A percentile compares a stretch with the other conserved stretches of the same genome.
phyloP scores from a whole-genome alignment of 768 basidiomycete genomes.

The Cantharellus cinnabarinus region DNA sequence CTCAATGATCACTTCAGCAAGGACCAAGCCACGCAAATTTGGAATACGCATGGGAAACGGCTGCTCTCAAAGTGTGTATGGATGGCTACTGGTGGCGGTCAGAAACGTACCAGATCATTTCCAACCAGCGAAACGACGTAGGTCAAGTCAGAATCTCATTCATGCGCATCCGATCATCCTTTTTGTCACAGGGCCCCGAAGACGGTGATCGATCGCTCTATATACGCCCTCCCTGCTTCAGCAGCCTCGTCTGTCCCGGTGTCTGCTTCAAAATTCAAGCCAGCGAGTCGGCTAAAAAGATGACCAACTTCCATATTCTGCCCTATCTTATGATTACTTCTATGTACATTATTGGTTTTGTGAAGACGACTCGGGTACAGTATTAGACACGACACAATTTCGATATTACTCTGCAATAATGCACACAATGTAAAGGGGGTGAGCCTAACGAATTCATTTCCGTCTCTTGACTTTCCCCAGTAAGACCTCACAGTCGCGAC shows the following conservation, averaged over 20 bases:
- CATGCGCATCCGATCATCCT: no score
- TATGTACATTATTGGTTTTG: background rate
- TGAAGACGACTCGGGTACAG: no score
- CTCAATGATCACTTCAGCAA: background rate
- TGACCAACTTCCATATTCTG: no score
- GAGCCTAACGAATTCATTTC: no score
- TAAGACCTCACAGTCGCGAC: slow-evolving; percentile 11
- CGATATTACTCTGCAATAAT: no score
- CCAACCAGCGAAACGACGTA: background rate
- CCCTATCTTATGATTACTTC: no score
- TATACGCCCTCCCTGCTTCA: background rate
- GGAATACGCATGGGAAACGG: background rate
- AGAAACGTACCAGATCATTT: background rate
- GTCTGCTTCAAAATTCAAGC: no score
- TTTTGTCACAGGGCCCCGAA: no score
- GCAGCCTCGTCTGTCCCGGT: no score
- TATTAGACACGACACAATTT: no score
- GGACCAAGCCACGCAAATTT: background rate
- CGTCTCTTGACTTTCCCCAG: background rate
- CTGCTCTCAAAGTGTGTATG: background rate
- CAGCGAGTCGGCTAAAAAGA: no score
- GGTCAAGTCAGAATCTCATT: background rate
- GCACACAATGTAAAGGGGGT: no score
- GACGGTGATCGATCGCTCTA: background rate
- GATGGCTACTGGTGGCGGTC: background rate